phyloP scores from a whole-genome alignment of 2,329 filamentous ascomycete genomes.

The Phialophora chinensis region DNA sequence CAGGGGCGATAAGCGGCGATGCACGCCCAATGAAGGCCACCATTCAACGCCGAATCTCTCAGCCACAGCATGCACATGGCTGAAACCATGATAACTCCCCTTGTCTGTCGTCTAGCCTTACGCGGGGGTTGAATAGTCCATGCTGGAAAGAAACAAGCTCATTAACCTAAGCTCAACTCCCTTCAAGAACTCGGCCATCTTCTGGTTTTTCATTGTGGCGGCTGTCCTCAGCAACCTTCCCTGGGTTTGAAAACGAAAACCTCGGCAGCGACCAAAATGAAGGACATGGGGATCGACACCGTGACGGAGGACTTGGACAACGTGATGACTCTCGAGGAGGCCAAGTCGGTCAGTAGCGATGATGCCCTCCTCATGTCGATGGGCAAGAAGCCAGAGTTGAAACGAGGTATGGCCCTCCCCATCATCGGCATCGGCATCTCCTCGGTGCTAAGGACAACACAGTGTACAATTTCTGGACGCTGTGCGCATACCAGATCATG shows the following conservation, averaged over 20 bases:
- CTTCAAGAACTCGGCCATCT: neutral
- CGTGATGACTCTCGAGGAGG: conserved; percentile 22
- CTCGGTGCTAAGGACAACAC: neutral
- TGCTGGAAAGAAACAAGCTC: conserved; percentile 9
- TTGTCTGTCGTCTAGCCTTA: conserved; percentile 4
- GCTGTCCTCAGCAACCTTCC: neutral
- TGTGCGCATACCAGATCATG: conserved; percentile 36
- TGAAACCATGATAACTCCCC: neutral
- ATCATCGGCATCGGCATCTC: neutral
- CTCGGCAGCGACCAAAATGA: conserved; percentile 16
- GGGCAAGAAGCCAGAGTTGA: conserved; percentile 36
- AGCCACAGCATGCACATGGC: conserved; percentile 12
- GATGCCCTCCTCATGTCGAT: conserved; percentile 35
- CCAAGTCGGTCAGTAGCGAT: conserved; percentile 30
- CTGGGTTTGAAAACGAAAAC: neutral
- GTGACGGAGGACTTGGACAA: conserved; percentile 24
- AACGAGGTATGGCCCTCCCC: conserved; percentile 10
- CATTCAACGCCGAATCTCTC: neutral
- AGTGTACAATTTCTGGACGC: conserved; percentile 36
- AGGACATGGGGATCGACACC: conserved; percentile 20
- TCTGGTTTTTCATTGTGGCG: neutral
- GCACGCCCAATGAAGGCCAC: neutral
- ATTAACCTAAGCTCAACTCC: conserved; percentile 9
- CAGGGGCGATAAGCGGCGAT: neutral
- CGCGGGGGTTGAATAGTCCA: neutral